Evolutionary conservation across 78 protist species (phyloP), one percentile per base, ranked within the genome.

Genomic region (Dictyostelium purpureum): DNA sequence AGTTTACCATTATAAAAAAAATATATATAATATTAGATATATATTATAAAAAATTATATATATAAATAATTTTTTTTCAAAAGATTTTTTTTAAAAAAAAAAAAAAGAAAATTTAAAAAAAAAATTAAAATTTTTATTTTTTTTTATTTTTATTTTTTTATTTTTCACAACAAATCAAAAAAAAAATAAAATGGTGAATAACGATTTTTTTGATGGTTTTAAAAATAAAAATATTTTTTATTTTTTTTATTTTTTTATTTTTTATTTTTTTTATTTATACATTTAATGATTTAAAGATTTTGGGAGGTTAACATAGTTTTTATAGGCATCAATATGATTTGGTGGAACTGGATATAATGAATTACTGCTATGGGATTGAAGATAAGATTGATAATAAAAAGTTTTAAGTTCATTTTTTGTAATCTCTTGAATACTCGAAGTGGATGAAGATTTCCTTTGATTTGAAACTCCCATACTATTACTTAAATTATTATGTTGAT

Each of bases 361-460:
- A 3, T 37, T 45, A 31, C 35, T 33, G 12, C n/a, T 37, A 70
- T 79, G 88, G 2, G 76, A 14, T n/a, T 70, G 66, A 37, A 81
- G 26, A 69, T 69, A 81, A 2, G 89, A 81, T 51, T 81, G 52
- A 40, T 81, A 81, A 54, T 54, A 81, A 35, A 38, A 66, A 31
- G 52, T 59, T 51, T 66, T 66, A 11, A 81, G 54, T 5, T 81
- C 89, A 12, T 81, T 65, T 52, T 81, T 81, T 0, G 89, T 81
- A 21, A 38, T 31, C 3, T 69, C 79, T 19, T 76, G 47, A 37
- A 56, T 18, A 45, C 24, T 24, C 18, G 74, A 24, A 24, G 31
- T 24, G 19, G 65, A 56, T 1, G 65, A 56, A 3, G 52, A 47
- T 28, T 57, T 57, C 67, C 26, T 57, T 7, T 31, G 40, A 24